Base-by-base conservation (phyloP, 164 flowering plant genomes). In the Nymphaea colorata region DNA sequence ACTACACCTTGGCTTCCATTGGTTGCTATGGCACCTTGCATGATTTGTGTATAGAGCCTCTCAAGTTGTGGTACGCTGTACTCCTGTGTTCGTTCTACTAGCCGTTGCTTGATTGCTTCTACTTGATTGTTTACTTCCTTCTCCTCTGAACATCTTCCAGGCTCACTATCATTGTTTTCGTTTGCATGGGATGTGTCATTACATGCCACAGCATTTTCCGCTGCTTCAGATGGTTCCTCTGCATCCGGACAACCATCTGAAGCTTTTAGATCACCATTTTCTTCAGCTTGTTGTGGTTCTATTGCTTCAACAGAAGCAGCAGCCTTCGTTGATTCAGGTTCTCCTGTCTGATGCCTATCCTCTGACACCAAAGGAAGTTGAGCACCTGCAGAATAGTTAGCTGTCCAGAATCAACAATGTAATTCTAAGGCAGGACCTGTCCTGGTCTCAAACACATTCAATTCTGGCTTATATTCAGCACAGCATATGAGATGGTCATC, bases 31-130 rank as follows among this genome's bases (percentile, higher is more conserved):
- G 82, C 83, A 36, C 90, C 87, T 80, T 85, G 90, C 80, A 90
- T 81, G 6, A 92, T 64, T 5, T 86, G 79, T 0, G 91, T 75
- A 78, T 95, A 90, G 4, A 95, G 84, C 78, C 92, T 87, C 76
- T 95, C 99, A 45, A 95, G 89, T 80, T 87, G 91, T 5, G 99
- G 98, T 64, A 95, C 82, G 44, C 79, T 82, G 64, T 85, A 92
- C 36, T 73, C 84, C 68, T 80, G 80, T 0, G 87, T 84, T 6
- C 75, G 76, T 68, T 82, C 88, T 69, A 90, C 66, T 62, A 92
- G 75, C 5, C 68, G 79, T 70, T 72, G 80, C 83, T 86, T 92
- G 59, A 87, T 44, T 12, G 81, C 67, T 62, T 90, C 92, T 18
- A 84, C 76, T 72, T 81, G 79, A 57, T 69, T 44, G n/a, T 74